phyloP scores from a whole-genome alignment of 2,329 filamentous ascomycete species.

The Talaromyces amestolkiae region DNA sequence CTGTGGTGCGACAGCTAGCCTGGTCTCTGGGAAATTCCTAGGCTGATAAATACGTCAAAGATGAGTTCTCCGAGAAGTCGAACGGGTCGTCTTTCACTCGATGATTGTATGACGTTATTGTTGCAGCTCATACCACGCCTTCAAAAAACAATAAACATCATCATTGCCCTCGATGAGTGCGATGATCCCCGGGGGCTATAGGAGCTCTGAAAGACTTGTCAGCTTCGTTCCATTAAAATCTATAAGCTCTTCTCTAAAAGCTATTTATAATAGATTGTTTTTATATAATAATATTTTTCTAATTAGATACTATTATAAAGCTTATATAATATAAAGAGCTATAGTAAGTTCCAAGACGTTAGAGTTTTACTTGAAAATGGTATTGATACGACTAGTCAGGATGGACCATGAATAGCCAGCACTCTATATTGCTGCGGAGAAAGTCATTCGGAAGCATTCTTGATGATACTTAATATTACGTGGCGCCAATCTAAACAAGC shows the following conservation, averaged over 20 bases:
- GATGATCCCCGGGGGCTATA: background rate
- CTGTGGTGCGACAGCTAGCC: no score
- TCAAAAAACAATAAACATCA: background rate
- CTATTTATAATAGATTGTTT: no score
- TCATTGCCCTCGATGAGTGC: background rate
- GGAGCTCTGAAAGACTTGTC: background rate
- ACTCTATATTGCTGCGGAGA: background rate
- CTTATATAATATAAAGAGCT: no score
- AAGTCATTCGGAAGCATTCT: background rate
- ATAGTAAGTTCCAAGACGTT: no score
- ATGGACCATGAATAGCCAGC: background rate
- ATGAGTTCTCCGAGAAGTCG: background rate
- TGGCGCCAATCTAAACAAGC: background rate
- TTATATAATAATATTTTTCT: no score
- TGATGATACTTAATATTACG: background rate
- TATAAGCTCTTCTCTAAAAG: no score
- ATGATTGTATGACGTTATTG: background rate
- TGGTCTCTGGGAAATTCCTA: no score
- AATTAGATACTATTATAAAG: no score
- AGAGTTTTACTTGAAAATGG: background rate
- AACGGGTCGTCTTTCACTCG: background rate
- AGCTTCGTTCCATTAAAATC: background rate
- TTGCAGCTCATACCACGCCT: background rate
- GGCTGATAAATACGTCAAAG: background rate
- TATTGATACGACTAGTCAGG: background rate